Base-by-base conservation (phyloP, 768 basidiomycete species). In the Agaricus subrufescens region DNA sequence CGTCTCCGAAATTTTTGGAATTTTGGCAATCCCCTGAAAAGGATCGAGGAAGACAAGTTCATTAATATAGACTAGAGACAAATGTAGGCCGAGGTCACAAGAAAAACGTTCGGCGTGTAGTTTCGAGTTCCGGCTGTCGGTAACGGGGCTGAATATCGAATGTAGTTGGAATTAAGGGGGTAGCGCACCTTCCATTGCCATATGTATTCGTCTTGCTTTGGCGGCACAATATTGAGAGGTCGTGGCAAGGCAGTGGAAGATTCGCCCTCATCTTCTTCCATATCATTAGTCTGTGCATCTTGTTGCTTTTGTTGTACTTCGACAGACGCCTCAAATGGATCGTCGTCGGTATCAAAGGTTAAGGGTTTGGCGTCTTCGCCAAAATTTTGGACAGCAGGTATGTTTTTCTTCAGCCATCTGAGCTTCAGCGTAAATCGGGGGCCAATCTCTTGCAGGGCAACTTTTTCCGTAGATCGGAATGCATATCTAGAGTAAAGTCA, bases 341-440 rank as follows among this genome's bases (percentile, higher is more conserved):
- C 66, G 1, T 68, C 64, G 10, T 71, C 76, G 3, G 74, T 67
- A 59, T 84, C 84, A 57, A 86, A 80, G 58, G 78, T 72, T 48
- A 89, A 64, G 25, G 81, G 72, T 60, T 78, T 74, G 1, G 84
- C 75, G n/a, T 77, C 75, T 59, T 87, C 82, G 27, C 87, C 85
- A 64, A 85, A 76, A 61, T 81, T 78, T 60, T 79, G 79, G 27
- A 94, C 91, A 4, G 89, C 86, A 1, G 94, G 95, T 23, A 95
- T 75, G 9, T 93, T 94, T 63, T 89, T 94, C 66, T 88, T 86
- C 56, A 99, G 71, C 78, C 87, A 97, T 39, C 87, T 79, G 54
- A 99, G 75, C 71, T 98, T 98, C 10, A 98, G 78, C 0, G 97
- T 98, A 67, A 99, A 97, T 31, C 96, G 85, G 6, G 97, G 97